Base-by-base conservation (phyloP, 75 land plant species). In the Picea glauca region DNA sequence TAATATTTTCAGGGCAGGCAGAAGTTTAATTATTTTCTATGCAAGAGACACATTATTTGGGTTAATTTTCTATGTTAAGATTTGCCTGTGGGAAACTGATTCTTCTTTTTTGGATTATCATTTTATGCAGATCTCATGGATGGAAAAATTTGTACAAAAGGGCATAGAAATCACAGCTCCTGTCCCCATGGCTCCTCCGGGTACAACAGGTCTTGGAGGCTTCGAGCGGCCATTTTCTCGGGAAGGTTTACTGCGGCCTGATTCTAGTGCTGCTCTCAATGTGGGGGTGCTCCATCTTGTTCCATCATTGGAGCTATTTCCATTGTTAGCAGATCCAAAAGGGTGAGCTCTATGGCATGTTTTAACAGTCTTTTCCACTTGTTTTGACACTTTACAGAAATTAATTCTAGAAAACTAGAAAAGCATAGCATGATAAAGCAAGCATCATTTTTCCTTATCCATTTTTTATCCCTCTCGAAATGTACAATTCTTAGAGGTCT, bases 131-230 rank as follows among this genome's bases (percentile, higher is more conserved):
- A 98, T 98, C 38, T 91, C 99, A 31, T 98, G 98, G 99, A 95
- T 98, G 94, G 99, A 98, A 72, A 98, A 98, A 77, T 98, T 98
- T 85, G 82, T 98, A 30, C 90, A 81, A 65, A 95, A 89, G 74
- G 96, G 98, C 30, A 90, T 84, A 76, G 96, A 98, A 74, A 98
- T 98, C 68, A 91, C 91, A 65, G 99, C 98, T 35, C 99, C 99
- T 30, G 93, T 95, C 8, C 99, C 99, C 13, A 93, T 83, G 82
- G 86, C 88, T 64, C 80, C 81, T 26, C 90, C 96, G 65, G 89
- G 90, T 78, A 98, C 99, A 13, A 98, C 99, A 81, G 99, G 99
- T 76, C 83, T 98, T 62, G 99, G 99, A 23, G 98, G 99, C n/a
- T 98, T 98, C 85, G 99, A 95, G 30, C 87, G 90, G 21, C 99